These are phyloP conservation scores for Fusarium decemcellulare DNA, from an alignment of 2,329 filamentous ascomycete species.

Conservation along the genomic window DNA sequence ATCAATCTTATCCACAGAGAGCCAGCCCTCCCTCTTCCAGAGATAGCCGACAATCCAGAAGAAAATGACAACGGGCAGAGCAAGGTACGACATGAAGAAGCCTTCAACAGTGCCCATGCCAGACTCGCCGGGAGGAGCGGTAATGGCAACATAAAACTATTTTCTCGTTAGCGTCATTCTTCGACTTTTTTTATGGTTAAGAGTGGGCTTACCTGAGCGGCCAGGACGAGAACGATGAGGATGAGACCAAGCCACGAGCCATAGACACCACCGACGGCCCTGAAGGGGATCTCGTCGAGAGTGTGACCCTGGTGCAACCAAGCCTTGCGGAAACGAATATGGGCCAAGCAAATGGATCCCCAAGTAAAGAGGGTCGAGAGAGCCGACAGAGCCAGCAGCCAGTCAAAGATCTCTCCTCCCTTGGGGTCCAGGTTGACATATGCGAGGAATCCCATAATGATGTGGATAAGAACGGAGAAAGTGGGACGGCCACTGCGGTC, in stretches of 20 bases:
- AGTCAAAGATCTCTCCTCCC: conserved; percentile 70
- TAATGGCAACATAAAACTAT: conserved; percentile 66
- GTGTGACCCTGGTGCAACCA: conserved; percentile 72
- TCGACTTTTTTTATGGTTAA: not conserved
- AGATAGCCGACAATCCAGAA: conserved; percentile 72
- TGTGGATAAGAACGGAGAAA: conserved; percentile 58
- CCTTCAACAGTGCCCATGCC: conserved; percentile 59
- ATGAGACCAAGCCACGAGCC: conserved; percentile 75
- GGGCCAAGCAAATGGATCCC: conserved; percentile 73
- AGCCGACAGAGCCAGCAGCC: conserved; percentile 75
- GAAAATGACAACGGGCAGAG: conserved; percentile 66
- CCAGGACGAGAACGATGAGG: conserved; percentile 68
- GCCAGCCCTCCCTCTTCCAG: conserved; percentile 77
- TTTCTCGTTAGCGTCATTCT: conserved; percentile 12
- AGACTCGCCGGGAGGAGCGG: conserved; percentile 48
- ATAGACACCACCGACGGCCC: conserved; percentile 70
- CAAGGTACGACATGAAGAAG: conserved; percentile 71
- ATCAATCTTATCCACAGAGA: conserved; percentile 73
- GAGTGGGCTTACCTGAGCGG: conserved; percentile 64
- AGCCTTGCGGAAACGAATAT: conserved; percentile 76
- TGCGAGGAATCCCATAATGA: conserved; percentile 64
- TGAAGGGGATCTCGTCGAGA: conserved; percentile 77
- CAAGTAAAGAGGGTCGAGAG: conserved; percentile 76
- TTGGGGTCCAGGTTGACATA: conserved; percentile 61
- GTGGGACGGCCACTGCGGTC: conserved; percentile 68